phyloP scores from a whole-genome alignment of 345 rosid species.

The Physaria fendleri region DNA sequence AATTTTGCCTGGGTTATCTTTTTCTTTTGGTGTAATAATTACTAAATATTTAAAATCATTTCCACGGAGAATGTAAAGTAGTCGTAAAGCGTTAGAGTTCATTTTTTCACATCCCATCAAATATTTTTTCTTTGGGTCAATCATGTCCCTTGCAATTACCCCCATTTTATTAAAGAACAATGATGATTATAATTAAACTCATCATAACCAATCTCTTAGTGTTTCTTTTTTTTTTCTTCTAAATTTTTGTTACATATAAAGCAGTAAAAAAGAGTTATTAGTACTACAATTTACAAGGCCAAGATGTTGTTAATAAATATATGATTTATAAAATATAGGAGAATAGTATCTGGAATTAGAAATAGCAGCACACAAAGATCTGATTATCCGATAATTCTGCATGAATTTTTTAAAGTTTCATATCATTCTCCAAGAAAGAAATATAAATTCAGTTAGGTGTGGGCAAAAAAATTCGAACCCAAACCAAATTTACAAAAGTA shows the following conservation, averaged over 20 bases:
- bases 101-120: conserved; percentile 23
- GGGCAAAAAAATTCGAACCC: too few relatives aligned
- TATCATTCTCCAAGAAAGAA: too few relatives aligned
- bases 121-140: conserved; percentile 21
- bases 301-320: too few relatives aligned
- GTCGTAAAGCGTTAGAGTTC: conserved; percentile 33
- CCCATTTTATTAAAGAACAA: neutral
- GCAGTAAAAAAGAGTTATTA: neutral
- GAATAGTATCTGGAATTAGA: too few relatives aligned
- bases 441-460: too few relatives aligned
- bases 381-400: too few relatives aligned
- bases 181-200: conserved; percentile 10
- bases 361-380: too few relatives aligned
- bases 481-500: too few relatives aligned
- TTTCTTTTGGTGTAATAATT: conserved; percentile 25
- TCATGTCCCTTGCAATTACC: conserved; percentile 24
- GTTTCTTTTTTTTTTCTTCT: conserved; percentile 10
- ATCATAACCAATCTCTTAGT: conserved; percentile 8
- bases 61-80: conserved; percentile 25
- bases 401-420: too few relatives aligned
- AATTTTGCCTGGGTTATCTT: conserved; percentile 18
- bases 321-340: too few relatives aligned
- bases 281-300: too few relatives aligned
- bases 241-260: neutral
- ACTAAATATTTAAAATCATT: conserved; percentile 18